Base-by-base conservation (phyloP, 2,329 filamentous ascomycete genomes). In the Aspergillus ruber region DNA sequence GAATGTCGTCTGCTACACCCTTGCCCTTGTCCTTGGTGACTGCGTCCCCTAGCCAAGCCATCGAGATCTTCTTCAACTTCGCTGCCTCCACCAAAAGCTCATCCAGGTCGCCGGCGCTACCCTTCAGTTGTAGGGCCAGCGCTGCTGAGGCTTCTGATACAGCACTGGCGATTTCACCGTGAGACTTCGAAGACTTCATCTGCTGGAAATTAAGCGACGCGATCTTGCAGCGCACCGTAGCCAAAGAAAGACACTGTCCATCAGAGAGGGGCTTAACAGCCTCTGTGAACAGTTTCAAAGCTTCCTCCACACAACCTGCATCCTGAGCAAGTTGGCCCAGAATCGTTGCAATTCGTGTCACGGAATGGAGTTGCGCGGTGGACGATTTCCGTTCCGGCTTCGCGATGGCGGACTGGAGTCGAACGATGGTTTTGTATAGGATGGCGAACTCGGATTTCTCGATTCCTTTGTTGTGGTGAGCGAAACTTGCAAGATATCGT, bases 51-150 rank as follows among this genome's bases (percentile, higher is more conserved):
- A 68, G 60, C 56, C 60, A 64, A 38, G 58, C 58, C 59, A 73
- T 69, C 3, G 69, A 56, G 23, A 64, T 44, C 48, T 72, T 74
- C 48, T 73, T 73, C 29, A 74, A 56, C 49, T 64, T 69, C 3
- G 69, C 67, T 20, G 70, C 60, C 52, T 71, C 69, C 39, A 73
- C 58, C 12, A 74, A 54, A 4, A 74, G 55, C 29, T 73, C 70
- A 48, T 74, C 72, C n/a, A 74, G 50, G 29, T 73, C 71, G 36
- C 53, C 58, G 8, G 62, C 48, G 23, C 61, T 72, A 3, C 71
- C 72, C 50, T 66, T 67, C 8, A 72, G 49, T 21, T 66, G 63
- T 25, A 67, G 54, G 13, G 61, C 64, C 29, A 74, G 51, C 9
- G 63, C 57, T 21, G 54, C 51, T 3, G 63, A 65, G 2, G 68